Base-by-base conservation (phyloP, 257 asterid genomes). In the Nicotiana knightiana region DNA sequence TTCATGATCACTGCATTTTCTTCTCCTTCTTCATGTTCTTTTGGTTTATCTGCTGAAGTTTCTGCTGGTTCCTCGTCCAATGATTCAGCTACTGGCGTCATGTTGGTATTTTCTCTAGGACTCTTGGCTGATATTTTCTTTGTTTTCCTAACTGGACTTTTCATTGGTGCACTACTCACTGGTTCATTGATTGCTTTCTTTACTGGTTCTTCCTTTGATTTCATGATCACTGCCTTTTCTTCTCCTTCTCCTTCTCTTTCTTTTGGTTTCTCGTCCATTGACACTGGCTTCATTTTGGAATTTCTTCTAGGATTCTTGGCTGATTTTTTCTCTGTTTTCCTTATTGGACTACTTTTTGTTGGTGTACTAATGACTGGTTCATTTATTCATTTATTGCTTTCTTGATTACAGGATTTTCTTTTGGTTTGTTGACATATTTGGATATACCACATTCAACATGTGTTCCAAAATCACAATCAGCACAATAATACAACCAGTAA, bases 401-500 rank as follows among this genome's bases (percentile, higher is more conserved):
- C 37, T 57, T 16, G 53, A 3, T 21, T 30, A 6, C 16, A 37
- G 54, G 37, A 26, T 28, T 28, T 2, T 43, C 82, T 37, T 18
- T 37, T n/a, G 68, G 24, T 37, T 37, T 39, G 21, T 11, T 17
- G 16, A 58, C 82, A 61, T 59, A 39, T 39, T 46, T 79, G 1
- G 82, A 24, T 11, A 79, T 24, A 26, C 57, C 32, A 81, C 88
- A 82, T 8, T 79, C 67, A 4, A 86, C 18, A 58, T 86, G 89
- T 9, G 77, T 79, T 58, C 79, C 88, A 76, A 80, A 82, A 66
- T 85, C 86, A 61, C 91, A 88, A 1, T n/a, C 84, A 18, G 24
- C 80, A 73, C 91, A 86, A 5, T 77, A 77, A 13, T 86, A 86
- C 24, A 70, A n/a, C 91, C 91, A 86, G 6, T 43, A 76, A 10